Base-by-base conservation (phyloP, 257 asterid genomes). In the Euphrasia confusa region DNA sequence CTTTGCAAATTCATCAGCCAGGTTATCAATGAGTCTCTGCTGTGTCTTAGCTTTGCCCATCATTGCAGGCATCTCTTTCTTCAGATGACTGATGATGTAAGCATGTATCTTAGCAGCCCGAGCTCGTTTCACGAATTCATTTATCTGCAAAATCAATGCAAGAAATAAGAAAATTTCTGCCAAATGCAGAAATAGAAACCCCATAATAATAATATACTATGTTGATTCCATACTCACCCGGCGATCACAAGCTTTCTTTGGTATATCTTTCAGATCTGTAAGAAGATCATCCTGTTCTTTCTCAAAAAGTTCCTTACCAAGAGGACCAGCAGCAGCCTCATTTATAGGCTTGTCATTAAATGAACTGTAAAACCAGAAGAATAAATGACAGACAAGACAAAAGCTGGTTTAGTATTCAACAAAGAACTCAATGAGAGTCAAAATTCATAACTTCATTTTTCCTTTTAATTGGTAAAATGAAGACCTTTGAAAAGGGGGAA, bases 31-130 rank as follows among this genome's bases (percentile, higher is more conserved):
- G 65, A 92, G 95, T 73, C 74, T 89, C 75, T 92, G 95, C 63
- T 92, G 98, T 14, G 95, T 50, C 83, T 92, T 89, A 26, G 97
- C 86, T 73, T 92, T 92, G 63, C 98, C 98, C 82, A 92, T 86
- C 97, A 92, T 84, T 33, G 93, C 90, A 68, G 98, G 98, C 98
- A 92, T 92, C 71, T 89, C 95, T 72, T 74, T 84, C 75, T 71
- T 92, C 39, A 92, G 76, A 80, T 92, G 98, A 63, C 96, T 70
- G 17, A 92, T 86, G 3, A 92, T 89, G 76, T 81, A 92, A 68
- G 97, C 86, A 75, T 92, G 98, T 64, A 89, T 89, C 77, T 92
- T 92, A 48, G 95, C 98, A 57, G 97, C 95, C 82, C 97, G 79
- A 18, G 97, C 90, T 21, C 98, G 97, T 77, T 92, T 92, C 9